Base-by-base conservation (phyloP, 495 filamentous ascomycete species). In the Neurospora tetrasperma region DNA sequence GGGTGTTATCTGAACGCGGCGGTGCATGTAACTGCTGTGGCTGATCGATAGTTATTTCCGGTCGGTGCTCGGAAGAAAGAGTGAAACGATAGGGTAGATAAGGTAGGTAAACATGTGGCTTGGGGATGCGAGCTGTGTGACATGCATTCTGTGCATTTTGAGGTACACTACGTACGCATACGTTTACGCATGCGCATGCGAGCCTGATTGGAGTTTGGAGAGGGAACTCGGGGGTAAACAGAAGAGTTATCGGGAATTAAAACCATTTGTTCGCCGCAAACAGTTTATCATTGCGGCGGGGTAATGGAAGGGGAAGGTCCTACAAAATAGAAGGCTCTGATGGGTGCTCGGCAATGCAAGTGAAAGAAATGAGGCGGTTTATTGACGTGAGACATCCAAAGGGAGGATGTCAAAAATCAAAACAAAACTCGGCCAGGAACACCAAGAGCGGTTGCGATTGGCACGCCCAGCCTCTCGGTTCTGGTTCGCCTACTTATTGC, bases 1-100 rank as follows among this genome's bases (percentile, higher is more conserved):
- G 46, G 62, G 70, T 54, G 76, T 2, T 82, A 81, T 74, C 38
- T 74, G 4, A 77, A 82, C 70, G 78, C 78, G 9, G 73, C 76
- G 54, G 42, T 83, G 31, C 77, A 82, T 38, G 73, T 81, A 16
- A 76, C 74, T 18, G 39, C 54, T 12, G n/a, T 75, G 62, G 39
- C 39, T 62, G 69, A 66, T 35, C 27, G 12, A 12, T 66, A 66
- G 12, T 31, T 18, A 66, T 38, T 59, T 59, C 46, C 48, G 11
- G 48, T 59, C 23, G 48, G 11, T 31, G 5, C 20, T 59, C 20
- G 48, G 5, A 27, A 3, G 48, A 27, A 59, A 59, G 48, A 12
- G 20, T 59, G 48, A 54, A 54, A 20, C 20, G 46, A 23, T 23
- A 54, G 46, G 20, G 46, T 54, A 48, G n/a, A 44, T 10, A 44